Evolutionary conservation across 176 grass and related monocot genomes (phyloP).

Genomic region (Oryza glaberrima): DNA sequence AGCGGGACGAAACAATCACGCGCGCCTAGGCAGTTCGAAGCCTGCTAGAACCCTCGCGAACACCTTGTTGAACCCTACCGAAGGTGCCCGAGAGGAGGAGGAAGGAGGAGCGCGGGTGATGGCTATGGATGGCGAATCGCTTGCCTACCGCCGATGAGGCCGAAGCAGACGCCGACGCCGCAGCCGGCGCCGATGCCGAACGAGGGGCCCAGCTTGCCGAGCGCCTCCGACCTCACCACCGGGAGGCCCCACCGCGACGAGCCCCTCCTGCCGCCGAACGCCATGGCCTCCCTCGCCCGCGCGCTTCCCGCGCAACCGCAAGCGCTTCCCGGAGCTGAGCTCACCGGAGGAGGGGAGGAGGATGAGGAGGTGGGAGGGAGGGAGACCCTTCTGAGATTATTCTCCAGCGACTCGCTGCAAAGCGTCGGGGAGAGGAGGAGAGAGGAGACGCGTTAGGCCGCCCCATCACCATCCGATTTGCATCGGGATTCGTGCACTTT

Average conservation of each 20-base stretch:
- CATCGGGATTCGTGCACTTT: not conserved
- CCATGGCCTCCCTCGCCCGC: constrained; percentile 34
- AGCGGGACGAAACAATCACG: not conserved
- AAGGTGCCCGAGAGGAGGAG: not conserved
- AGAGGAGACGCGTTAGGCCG: not conserved
- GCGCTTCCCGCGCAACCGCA: not conserved
- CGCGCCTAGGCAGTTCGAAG: not conserved
- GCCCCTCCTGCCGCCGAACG: constrained; percentile 45
- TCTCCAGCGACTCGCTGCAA: not conserved
- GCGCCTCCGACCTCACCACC: constrained; percentile 53
- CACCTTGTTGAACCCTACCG: not conserved
- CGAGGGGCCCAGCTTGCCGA: constrained; percentile 79
- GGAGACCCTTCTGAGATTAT: not conserved
- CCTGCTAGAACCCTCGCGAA: not conserved
- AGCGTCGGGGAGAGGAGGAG: not conserved
- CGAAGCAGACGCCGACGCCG: constrained; percentile 75
- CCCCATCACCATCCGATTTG: not conserved
- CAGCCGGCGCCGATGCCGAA: constrained; percentile 84
- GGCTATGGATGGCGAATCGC: not conserved
- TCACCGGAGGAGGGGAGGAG: not conserved
- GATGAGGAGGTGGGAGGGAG: not conserved
- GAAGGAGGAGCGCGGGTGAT: not conserved
- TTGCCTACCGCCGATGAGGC: constrained; percentile 78
- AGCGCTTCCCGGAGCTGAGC: not conserved
- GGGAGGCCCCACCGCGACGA: constrained; percentile 61